Base-by-base conservation (phyloP, 768 basidiomycete species). In the Cyathus striatus region DNA sequence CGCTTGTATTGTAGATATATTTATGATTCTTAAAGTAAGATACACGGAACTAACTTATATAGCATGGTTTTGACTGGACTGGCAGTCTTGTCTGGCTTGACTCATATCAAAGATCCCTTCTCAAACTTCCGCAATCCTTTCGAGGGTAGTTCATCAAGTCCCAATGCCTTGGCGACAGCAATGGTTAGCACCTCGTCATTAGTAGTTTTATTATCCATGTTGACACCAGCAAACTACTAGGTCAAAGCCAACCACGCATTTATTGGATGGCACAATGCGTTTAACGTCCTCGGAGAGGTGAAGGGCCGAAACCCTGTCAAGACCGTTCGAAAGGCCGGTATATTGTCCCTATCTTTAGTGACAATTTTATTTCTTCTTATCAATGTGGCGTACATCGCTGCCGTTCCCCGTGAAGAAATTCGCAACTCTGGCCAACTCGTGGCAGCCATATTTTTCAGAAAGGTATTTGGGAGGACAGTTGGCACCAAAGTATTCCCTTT, bases 101-200 rank as follows among this genome's bases (percentile, higher is more conserved):
- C 79, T 0, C 65, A 61, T 10, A 64, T 86, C 23, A 30, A 64
- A 36, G 68, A 83, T 56, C 79, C 82, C 1, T 72, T 73, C 35
- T 61, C 60, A 14, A 78, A 80, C 54, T 84, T 86, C 54, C 61
- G 56, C 24, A 50, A 81, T 46, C 69, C 73, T 1, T 85, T 84
- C 41, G 65, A 70, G 5, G 80, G 79, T 12, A 78, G 72, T 1
- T 64, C 66, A 23, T 51, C 51, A 36, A 65, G 55, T 43, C 63
- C 68, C 27, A 75, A 78, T 46, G 73, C 73, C 12, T 52, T 64
- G 3, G 60, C 66, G 13, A 62, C 57, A 9, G 64, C 62, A 6
- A 56, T 65, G 37, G 65, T 64, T 35, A n/a, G n/a, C n/a, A n/a
- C n/a, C n/a, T n/a, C n/a, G n/a, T n/a, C n/a, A n/a, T n/a, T n/a